Percentiles rank a stretch among this genome's conserved stretches.
Conservation (phyloP, 2,329 filamentous ascomycete genomes). For the Pseudocercospora cruenta region DNA sequence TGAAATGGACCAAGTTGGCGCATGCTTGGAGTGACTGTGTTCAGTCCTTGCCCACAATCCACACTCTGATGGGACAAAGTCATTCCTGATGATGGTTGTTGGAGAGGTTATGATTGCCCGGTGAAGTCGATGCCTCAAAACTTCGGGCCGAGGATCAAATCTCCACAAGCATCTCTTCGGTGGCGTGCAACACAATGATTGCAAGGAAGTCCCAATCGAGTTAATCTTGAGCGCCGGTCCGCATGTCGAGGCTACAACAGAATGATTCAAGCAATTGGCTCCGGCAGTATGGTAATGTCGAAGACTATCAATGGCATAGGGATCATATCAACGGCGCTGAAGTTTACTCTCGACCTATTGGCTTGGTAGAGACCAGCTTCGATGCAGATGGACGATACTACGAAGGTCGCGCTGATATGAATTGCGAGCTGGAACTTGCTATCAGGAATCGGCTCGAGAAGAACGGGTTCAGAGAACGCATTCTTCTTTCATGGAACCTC, state of each 20-base stretch:
- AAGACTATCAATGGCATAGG: slow-evolving; percentile 44
- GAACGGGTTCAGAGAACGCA: slow-evolving; percentile 39
- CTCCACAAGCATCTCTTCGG: neutral
- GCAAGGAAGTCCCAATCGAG: neutral
- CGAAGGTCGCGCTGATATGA: slow-evolving; percentile 52
- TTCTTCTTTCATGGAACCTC: slow-evolving; percentile 46
- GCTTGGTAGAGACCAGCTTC: slow-evolving; percentile 50
- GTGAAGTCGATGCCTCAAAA: neutral
- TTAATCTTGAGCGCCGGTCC: neutral
- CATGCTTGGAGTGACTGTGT: neutral
- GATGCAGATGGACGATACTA: slow-evolving; percentile 49
- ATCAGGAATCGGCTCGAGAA: slow-evolving; percentile 38
- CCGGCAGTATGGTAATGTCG: slow-evolving; percentile 42
- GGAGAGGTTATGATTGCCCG: neutral
- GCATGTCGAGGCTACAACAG: neutral
- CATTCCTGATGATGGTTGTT: neutral
- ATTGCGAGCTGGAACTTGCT: slow-evolving; percentile 42
- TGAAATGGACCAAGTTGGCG: no score
- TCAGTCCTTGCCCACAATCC: neutral
- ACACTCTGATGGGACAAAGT: neutral
- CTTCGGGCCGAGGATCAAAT: neutral
- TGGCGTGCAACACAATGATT: neutral
- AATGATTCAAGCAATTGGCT: slow-evolving; percentile 42
- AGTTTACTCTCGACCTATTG: slow-evolving; percentile 44
- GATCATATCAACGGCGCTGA: slow-evolving; percentile 23